Conservation (phyloP, 768 basidiomycete species). For the Lactarius sanguifluus region DNA sequence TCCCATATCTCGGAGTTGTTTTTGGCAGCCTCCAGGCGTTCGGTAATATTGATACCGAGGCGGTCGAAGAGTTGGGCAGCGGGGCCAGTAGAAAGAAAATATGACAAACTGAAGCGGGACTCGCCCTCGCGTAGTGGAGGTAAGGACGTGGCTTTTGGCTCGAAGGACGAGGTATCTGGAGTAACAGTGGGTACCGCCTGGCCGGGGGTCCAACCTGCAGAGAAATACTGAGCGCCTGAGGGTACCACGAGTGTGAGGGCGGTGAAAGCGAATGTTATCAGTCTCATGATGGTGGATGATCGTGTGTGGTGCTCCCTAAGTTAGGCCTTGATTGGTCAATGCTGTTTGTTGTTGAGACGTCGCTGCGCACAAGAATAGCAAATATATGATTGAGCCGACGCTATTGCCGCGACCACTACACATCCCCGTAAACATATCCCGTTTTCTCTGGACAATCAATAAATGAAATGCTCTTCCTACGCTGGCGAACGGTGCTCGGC, state of each 20-base stretch:
- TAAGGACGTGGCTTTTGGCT: slow-evolving; percentile 8
- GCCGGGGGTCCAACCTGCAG: slow-evolving; percentile 78
- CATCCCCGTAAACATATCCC: not conserved
- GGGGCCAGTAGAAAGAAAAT: slow-evolving; percentile 52
- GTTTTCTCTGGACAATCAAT: not conserved
- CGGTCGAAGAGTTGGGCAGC: slow-evolving; percentile 52
- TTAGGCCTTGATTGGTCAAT: not conserved
- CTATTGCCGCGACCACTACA: not conserved
- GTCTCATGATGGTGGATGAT: slow-evolving; percentile 16
- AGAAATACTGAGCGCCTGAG: slow-evolving; percentile 70
- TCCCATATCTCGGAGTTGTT: slow-evolving; percentile 56
- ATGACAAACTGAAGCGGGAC: slow-evolving; percentile 32
- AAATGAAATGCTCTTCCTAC: slow-evolving; percentile 4
- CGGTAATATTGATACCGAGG: slow-evolving; percentile 72
- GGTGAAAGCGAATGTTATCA: slow-evolving; percentile 12
- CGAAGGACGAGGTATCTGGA: slow-evolving; percentile 30
- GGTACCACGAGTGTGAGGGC: slow-evolving; percentile 35
- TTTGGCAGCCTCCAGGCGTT: slow-evolving; percentile 42
- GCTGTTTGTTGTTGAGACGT: too few species aligned
- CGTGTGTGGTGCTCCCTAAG: not conserved
- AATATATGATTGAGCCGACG: too few species aligned
- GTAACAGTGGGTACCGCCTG: slow-evolving; percentile 45
- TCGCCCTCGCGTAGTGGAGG: slow-evolving; percentile 10
- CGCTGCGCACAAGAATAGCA: too few species aligned
- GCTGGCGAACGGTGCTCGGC: not conserved